Conservation (phyloP, 805 yeast genomes). For the Vanderwaltozyma tropicalis region DNA sequence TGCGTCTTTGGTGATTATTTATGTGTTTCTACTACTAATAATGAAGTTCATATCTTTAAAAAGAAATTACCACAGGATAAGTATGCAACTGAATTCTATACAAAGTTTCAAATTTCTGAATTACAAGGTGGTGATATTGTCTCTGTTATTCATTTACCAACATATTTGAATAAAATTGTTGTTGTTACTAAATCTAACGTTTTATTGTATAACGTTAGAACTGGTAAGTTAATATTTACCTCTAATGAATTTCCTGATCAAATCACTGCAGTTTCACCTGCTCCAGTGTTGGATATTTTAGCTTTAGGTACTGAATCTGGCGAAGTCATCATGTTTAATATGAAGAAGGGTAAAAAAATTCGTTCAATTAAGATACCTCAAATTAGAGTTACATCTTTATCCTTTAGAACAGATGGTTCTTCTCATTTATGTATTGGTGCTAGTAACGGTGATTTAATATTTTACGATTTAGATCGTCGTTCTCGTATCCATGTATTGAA, state of each 20-base stretch:
- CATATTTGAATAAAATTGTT: constrained; percentile 81
- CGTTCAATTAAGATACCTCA: constrained; percentile 38
- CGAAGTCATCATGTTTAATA: constrained; percentile 50
- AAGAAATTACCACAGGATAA: constrained; percentile 30
- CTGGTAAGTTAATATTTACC: constrained; percentile 60
- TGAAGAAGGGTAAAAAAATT: constrained; percentile 51
- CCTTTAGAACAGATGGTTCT: constrained; percentile 87
- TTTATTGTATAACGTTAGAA: constrained; percentile 59
- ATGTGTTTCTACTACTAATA: constrained; percentile 42
- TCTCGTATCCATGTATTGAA: constrained; percentile 68
- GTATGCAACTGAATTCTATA: constrained; percentile 53
- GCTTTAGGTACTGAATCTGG: constrained; percentile 73
- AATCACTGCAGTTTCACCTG: constrained; percentile 61
- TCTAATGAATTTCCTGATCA: constrained; percentile 44
- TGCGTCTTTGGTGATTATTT: constrained; percentile 70
- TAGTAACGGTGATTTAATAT: constrained; percentile 69
- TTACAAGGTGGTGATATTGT: constrained; percentile 59
- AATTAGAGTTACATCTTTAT: constrained; percentile 44
- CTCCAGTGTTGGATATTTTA: constrained; percentile 78
- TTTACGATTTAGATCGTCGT: constrained; percentile 68
- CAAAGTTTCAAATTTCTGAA: constrained; percentile 47
- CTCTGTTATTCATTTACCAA: constrained; percentile 60
- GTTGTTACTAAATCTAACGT: constrained; percentile 64
- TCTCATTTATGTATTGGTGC: constrained; percentile 76
- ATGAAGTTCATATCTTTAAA: constrained; percentile 44